Conservation (phyloP, 2,329 filamentous ascomycete genomes). For the Hymenoscyphus occultus region DNA sequence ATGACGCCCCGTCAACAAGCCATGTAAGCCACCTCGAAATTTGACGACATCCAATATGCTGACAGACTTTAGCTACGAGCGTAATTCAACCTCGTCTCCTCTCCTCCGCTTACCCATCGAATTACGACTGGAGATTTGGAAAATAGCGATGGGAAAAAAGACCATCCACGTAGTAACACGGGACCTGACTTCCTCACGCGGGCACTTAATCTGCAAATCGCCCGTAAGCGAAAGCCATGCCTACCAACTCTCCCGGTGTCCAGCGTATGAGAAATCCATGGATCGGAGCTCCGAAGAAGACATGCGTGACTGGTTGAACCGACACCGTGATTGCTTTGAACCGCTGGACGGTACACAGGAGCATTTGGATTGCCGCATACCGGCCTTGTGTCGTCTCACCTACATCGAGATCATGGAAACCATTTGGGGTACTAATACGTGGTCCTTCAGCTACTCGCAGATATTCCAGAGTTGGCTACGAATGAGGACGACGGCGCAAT, state of each 20-base stretch:
- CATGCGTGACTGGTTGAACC: background rate
- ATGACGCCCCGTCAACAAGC: background rate
- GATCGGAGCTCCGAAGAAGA: background rate
- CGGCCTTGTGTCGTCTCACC: background rate
- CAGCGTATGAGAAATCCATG: background rate
- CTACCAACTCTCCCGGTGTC: background rate
- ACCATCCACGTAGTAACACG: background rate
- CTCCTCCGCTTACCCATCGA: background rate
- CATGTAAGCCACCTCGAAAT: background rate
- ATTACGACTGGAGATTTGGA: background rate
- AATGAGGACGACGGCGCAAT: background rate
- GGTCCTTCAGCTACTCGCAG: background rate
- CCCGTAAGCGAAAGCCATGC: background rate
- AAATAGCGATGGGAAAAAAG: background rate
- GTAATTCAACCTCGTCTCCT: background rate
- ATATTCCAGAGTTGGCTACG: background rate
- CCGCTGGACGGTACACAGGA: no score
- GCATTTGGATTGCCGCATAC: background rate
- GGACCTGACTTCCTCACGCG: rapidly evolving
- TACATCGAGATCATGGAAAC: background rate
- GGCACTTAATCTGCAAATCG: background rate
- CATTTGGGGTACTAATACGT: background rate
- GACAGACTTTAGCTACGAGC: background rate
- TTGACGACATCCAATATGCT: background rate
- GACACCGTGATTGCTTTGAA: no score